Conservation (phyloP, 805 yeast genomes). For the Wickerhamomyces ciferrii region DNA sequence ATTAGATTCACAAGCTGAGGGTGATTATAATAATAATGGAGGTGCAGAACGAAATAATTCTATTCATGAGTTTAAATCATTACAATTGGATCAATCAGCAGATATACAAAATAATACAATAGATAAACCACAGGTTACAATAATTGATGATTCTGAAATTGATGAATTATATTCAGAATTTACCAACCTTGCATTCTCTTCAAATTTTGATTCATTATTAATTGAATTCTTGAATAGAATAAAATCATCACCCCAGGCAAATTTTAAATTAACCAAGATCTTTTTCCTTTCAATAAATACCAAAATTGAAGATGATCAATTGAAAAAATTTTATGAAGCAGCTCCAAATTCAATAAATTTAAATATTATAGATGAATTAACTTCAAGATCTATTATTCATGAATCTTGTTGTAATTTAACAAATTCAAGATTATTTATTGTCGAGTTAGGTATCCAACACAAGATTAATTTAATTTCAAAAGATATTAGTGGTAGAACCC, state of each 20-base stretch:
- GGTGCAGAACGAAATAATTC: slow-evolving; percentile 11
- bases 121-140: too few species aligned
- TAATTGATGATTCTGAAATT: slow-evolving; percentile 40
- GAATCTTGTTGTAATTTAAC: slow-evolving; percentile 38
- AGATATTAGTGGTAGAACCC: slow-evolving; percentile 72
- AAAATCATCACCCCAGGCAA: slow-evolving; percentile 31
- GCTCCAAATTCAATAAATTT: slow-evolving; percentile 47
- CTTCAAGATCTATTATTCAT: slow-evolving; percentile 72
- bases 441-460: slow-evolving; percentile 17
- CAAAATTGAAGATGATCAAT: slow-evolving; percentile 52
- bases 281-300: slow-evolving; percentile 64
- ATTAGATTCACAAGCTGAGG: slow-evolving; percentile 64
- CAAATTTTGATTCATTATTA: slow-evolving; percentile 32
- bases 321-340: slow-evolving; percentile 40
- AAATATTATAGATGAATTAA: slow-evolving; percentile 61
- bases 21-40: slow-evolving; percentile 31
- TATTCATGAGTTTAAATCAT: too few species aligned
- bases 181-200: slow-evolving; percentile 41
- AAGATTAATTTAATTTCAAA: slow-evolving; percentile 29
- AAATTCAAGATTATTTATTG: slow-evolving; percentile 18
- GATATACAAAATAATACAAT: too few species aligned
- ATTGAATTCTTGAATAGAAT: slow-evolving; percentile 40
- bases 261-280: slow-evolving; percentile 55
- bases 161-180: slow-evolving; percentile 74
- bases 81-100: too few species aligned